These are phyloP conservation scores for Rhodomyrtus tomentosa DNA, from an alignment of 345 rosid species.

Conservation along the genomic window DNA sequence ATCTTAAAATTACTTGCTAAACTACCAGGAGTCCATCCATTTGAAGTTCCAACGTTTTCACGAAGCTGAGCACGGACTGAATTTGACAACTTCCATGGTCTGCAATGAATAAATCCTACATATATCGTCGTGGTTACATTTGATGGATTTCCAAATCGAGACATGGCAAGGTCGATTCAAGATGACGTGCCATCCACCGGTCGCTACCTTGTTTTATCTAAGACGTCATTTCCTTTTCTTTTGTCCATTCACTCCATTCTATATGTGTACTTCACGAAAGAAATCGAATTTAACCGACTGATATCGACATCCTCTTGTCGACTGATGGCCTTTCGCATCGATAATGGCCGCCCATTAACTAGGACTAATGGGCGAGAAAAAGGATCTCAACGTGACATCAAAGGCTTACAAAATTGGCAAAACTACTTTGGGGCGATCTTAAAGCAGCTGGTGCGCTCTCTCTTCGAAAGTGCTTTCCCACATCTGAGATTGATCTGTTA, in stretches of 20 bases:
- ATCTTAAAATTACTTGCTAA: neutral
- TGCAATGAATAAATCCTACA: neutral
- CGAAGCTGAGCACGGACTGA: neutral
- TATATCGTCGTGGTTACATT: neutral
- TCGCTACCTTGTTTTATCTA: neutral
- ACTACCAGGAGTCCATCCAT: neutral
- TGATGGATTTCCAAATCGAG: neutral
- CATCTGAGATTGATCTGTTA: neutral
- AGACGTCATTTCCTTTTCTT: neutral
- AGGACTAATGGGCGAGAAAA: neutral
- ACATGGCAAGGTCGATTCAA: neutral
- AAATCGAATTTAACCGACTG: neutral
- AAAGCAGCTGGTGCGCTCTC: neutral
- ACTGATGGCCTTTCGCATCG: neutral
- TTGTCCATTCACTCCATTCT: neutral
- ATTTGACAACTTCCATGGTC: neutral
- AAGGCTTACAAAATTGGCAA: neutral
- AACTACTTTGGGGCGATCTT: neutral
- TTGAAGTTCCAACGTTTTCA: neutral
- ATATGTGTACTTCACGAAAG: neutral
- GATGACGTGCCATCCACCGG: neutral
- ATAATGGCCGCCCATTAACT: neutral
- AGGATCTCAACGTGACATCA: neutral
- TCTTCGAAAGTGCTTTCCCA: neutral
- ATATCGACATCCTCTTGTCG: neutral